phyloP scores from a whole-genome alignment of 2,329 filamentous ascomycete species.

The Fusarium irregulare region DNA sequence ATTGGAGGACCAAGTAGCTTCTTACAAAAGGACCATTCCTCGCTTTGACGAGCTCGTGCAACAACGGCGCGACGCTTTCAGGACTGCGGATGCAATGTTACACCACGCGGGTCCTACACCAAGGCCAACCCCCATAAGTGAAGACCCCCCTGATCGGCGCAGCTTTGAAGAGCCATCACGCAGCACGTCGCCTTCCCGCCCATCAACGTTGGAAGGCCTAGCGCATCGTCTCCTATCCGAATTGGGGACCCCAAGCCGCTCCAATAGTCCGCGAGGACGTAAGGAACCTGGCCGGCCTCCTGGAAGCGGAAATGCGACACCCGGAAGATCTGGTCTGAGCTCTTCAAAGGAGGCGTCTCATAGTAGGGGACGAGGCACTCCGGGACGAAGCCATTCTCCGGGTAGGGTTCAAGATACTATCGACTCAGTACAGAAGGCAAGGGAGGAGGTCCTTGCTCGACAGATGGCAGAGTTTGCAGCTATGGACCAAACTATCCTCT shows the following conservation, averaged over 20 bases:
- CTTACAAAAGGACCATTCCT: constrained; percentile 72
- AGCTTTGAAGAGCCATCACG: constrained; percentile 59
- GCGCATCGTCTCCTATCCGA: constrained; percentile 73
- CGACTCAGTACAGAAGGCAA: constrained; percentile 46
- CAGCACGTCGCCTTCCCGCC: constrained; percentile 63
- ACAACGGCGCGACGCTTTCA: constrained; percentile 72
- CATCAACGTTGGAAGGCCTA: constrained; percentile 68
- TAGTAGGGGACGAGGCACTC: constrained; percentile 49
- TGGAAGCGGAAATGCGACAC: constrained; percentile 49
- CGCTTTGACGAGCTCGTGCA: constrained; percentile 79
- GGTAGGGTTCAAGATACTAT: constrained; percentile 48
- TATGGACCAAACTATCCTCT: constrained; percentile 71
- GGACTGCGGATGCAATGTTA: constrained; percentile 65
- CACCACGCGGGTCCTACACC: constrained; percentile 49
- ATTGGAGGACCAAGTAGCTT: constrained; percentile 70
- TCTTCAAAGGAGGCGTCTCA: constrained; percentile 59
- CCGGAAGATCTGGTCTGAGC: constrained; percentile 50
- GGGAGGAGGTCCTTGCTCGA: constrained; percentile 54
- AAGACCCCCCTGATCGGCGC: constrained; percentile 55
- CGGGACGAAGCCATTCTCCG: constrained; percentile 57
- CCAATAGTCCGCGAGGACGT: constrained; percentile 62
- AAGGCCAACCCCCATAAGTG: constrained; percentile 48
- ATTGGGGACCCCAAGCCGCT: constrained; percentile 64
- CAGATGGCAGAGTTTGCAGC: constrained; percentile 72
- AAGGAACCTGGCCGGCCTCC: constrained; percentile 56